These are phyloP conservation scores for Aspergillus candidus DNA, from an alignment of 2,329 filamentous ascomycete genomes.

Conservation along the genomic window DNA sequence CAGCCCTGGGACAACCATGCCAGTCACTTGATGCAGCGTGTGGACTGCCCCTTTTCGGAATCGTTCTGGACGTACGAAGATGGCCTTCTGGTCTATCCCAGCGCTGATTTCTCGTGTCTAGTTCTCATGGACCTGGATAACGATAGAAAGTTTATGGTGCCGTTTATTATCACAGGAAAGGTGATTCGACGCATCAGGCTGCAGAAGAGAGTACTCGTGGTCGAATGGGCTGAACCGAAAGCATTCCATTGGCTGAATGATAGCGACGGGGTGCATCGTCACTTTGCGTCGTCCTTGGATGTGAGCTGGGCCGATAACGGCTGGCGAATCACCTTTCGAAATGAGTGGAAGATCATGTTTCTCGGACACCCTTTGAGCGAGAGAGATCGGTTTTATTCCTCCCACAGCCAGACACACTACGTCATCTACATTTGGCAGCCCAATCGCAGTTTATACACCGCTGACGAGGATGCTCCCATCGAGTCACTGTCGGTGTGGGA, in stretches of 20 bases:
- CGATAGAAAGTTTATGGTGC: constrained; percentile 40
- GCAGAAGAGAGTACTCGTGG: constrained; percentile 49
- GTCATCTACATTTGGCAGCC: constrained; percentile 58
- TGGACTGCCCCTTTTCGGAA: constrained; percentile 33
- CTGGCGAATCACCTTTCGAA: constrained; percentile 48
- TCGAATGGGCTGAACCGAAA: constrained; percentile 57
- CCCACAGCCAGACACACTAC: constrained; percentile 56
- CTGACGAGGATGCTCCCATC: constrained; percentile 50
- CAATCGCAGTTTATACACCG: constrained; percentile 48
- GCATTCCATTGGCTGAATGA: constrained; percentile 50
- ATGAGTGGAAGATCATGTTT: constrained; percentile 57
- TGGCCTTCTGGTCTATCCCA: constrained; percentile 52
- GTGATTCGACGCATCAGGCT: constrained; percentile 52
- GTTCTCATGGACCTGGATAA: constrained; percentile 49
- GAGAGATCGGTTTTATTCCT: constrained; percentile 58
- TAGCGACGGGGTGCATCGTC: constrained; percentile 48
- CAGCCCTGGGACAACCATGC: constrained; percentile 39
- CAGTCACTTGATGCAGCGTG: constrained; percentile 26
- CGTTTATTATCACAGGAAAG: constrained; percentile 47
- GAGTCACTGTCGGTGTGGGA: constrained; percentile 58
- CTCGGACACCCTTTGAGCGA: constrained; percentile 50
- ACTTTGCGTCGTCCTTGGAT: constrained; percentile 57
- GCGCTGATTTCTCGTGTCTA: constrained; percentile 27
- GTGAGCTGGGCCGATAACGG: constrained; percentile 27
- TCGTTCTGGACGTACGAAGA: constrained; percentile 54